Evolutionary conservation across 2,329 filamentous ascomycete species (phyloP), one percentile per base, ranked within the genome.

Genomic region (Microdochium nivale): DNA sequence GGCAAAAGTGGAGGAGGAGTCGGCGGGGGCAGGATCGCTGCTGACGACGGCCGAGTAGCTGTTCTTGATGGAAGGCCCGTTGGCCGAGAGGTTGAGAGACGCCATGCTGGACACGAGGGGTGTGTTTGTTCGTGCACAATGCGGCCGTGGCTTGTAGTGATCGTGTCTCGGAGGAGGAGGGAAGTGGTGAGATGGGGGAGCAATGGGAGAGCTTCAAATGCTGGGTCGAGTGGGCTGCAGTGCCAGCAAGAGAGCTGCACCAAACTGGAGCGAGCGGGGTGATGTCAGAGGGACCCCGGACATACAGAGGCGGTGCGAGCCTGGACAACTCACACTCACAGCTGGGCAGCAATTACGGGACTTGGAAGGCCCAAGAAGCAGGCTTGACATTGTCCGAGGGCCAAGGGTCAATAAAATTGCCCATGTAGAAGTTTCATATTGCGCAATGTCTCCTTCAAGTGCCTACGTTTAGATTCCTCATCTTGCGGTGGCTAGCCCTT

Each of bases 1-100:
- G 56, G 82, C 90, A 65, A 88, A 88, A 48, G 90, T 96, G 37
- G 88, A 80, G 48, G 91, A 96, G 65, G 76, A 77, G 33, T 62
- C 62, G 8, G 78, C 75, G 32, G 76, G 71, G 25, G 72, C 67
- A 49, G 73, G 66, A 48, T 73, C 67, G 54, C 73, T 75, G 60
- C 79, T 81, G 61, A 83, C 69, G 55, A 83, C 78, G 49, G 73
- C 75, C 60, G 76, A 74, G 66, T 83, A 90, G 77, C 86, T 89
- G 73, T 85, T 90, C 73, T 87, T 88, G 62, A 97, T 96, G 54
- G 84, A 90, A 57, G 86, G 83, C 13, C 87, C 87, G 67, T 90
- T 88, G 65, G 81, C 82, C 56, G 88, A 91, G 51, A 89, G 77
- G 63, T 91, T 91, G 59, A 91, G 76, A 54, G 88, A 87, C 55